phyloP scores from a whole-genome alignment of 371 early-diverging fungal species.

The Sporodiniella umbellata region DNA sequence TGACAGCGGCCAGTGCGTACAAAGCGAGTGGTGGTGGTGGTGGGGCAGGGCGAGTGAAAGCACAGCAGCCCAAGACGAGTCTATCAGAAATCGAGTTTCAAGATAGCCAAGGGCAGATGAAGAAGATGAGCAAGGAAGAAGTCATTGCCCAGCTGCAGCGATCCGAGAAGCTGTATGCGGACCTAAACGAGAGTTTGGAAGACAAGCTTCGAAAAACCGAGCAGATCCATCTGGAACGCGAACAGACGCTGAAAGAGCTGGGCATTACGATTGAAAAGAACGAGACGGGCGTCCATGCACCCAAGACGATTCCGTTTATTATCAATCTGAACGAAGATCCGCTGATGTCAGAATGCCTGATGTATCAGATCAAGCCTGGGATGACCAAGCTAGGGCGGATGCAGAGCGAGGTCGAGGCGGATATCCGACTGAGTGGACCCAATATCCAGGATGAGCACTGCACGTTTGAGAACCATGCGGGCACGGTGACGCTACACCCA shows the following conservation, averaged over 20 bases:
- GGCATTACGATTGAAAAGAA: conserved; percentile 77
- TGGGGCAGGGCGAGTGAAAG: too few species aligned
- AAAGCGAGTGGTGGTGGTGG: conserved; percentile 17
- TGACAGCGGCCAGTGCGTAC: conserved; percentile 35
- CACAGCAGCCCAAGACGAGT: neutral
- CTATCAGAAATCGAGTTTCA: conserved; percentile 43
- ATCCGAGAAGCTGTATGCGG: conserved; percentile 84
- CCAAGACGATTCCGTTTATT: conserved; percentile 82
- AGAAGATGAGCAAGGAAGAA: conserved; percentile 57
- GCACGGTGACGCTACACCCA: conserved; percentile 65
- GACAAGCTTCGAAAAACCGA: conserved; percentile 79
- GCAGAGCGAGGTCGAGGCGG: conserved; percentile 47
- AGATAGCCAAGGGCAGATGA: conserved; percentile 46
- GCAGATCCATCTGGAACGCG: conserved; percentile 71
- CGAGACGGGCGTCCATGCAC: conserved; percentile 78
- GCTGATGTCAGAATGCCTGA: conserved; percentile 85
- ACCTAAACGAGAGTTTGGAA: conserved; percentile 84
- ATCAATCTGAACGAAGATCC: conserved; percentile 92
- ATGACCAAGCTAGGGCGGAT: conserved; percentile 68
- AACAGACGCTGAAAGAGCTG: conserved; percentile 74
- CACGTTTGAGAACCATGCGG: conserved; percentile 66
- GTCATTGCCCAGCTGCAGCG: conserved; percentile 79
- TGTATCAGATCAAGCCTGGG: conserved; percentile 84
- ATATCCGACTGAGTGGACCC: conserved; percentile 72
- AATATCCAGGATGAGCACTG: conserved; percentile 76